Evolutionary conservation across 129 eudicot genomes (phyloP).

Genomic region (Escallonia rubra): DNA sequence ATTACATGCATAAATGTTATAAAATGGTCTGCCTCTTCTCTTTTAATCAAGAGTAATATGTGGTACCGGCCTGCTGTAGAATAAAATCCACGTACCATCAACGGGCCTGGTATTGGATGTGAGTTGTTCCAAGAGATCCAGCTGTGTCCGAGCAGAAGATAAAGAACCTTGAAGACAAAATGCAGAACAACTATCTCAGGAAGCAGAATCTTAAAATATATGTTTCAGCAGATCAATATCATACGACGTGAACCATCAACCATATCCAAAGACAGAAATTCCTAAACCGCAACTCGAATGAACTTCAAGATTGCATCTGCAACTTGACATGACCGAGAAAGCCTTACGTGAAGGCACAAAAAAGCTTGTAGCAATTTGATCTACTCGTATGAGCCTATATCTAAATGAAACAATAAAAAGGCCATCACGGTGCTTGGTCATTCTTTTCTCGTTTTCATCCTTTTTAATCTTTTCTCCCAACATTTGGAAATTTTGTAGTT

Average conservation of each 20-base stretch:
- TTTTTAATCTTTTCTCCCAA: not conserved
- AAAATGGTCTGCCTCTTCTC: not conserved
- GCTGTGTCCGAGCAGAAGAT: constrained; percentile 69
- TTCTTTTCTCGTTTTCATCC: not conserved
- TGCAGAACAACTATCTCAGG: constrained; percentile 18
- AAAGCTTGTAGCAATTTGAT: not conserved
- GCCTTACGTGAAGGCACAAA: not conserved
- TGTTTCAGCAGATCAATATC: not conserved
- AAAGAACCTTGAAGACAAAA: constrained; percentile 39
- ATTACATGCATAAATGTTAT: not conserved
- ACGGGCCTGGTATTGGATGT: constrained; percentile 41
- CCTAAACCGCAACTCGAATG: no score
- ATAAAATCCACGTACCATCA: constrained; percentile 32
- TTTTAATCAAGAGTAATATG: not conserved
- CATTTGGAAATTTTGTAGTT: not conserved
- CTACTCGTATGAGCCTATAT: not conserved
- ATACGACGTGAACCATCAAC: not conserved
- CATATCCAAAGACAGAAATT: not conserved
- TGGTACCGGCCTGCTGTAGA: not conserved
- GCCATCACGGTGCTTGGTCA: not conserved
- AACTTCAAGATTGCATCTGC: no score
- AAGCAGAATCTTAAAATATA: not conserved
- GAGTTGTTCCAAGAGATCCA: constrained; percentile 85
- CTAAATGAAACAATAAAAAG: not conserved
- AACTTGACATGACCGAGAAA: not conserved